Percentiles rank a stretch among this genome's conserved stretches.
Evolutionary conservation across 139 green algal species (phyloP).

Genomic region (Chlamydomonas applanata): DNA sequence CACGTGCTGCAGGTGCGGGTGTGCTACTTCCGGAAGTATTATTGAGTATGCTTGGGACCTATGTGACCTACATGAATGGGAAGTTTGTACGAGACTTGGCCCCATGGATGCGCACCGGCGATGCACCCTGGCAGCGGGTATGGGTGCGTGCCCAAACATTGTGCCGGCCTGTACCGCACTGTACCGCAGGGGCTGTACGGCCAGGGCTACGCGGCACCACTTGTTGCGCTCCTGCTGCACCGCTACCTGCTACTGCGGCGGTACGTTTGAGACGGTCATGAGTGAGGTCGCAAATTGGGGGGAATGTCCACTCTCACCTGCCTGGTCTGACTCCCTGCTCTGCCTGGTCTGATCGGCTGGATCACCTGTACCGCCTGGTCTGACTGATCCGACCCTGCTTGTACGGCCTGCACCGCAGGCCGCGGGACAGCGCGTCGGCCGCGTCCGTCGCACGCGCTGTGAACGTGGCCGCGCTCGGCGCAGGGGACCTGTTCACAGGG

Average conservation of each 20-base stretch:
- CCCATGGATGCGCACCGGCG: too few species aligned
- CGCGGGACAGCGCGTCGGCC: too few species aligned
- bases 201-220: conserved; percentile 66
- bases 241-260: conserved; percentile 31
- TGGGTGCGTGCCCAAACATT: background rate
- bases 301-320: background rate
- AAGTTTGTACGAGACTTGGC: too few species aligned
- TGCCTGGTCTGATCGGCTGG: background rate
- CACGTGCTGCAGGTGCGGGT: too few species aligned
- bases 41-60: too few species aligned
- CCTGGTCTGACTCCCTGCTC: background rate
- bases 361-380: background rate
- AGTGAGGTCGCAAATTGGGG: background rate
- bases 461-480: too few species aligned
- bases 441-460: too few species aligned
- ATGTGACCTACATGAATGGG: too few species aligned
- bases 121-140: too few species aligned
- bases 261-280: background rate
- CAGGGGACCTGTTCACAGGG: too few species aligned
- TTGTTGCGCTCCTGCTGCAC: conserved; percentile 76
- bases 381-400: background rate
- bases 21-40: too few species aligned
- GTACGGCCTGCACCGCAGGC: too few species aligned
- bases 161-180: background rate
- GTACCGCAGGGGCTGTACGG: conserved; percentile 55